These are phyloP conservation scores for Anisodus tanguticus DNA, from an alignment of 257 asterid genomes.

Conservation along the genomic window DNA sequence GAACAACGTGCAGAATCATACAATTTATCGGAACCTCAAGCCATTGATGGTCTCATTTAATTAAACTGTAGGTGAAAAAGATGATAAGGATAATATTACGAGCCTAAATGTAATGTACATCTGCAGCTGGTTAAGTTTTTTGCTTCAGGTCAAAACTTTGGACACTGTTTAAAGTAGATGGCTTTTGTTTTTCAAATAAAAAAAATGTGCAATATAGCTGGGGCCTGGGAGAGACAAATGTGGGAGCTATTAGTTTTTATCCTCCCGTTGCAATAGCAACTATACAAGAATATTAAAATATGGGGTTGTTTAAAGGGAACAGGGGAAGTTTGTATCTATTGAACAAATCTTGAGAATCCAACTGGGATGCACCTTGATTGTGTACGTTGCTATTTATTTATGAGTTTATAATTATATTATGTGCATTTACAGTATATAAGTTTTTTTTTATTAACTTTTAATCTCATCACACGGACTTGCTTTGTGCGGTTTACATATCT, in stretches of 20 bases:
- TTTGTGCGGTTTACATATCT: too few relatives aligned
- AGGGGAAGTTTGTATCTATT: neutral
- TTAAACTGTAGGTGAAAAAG: neutral
- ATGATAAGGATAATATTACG: neutral
- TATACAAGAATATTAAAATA: too few relatives aligned
- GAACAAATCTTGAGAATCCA: constrained; percentile 1
- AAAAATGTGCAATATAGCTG: neutral
- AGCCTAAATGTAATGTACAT: neutral
- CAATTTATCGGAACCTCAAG: constrained; percentile 1
- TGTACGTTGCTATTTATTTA: neutral
- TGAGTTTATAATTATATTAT: neutral
- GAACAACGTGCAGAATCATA: neutral
- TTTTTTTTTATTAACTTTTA: too few relatives aligned
- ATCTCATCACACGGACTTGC: too few relatives aligned
- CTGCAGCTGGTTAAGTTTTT: neutral
- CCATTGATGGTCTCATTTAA: neutral
- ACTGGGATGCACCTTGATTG: constrained; percentile 1
- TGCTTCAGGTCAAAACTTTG: neutral
- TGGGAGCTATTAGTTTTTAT: constrained; percentile 4
- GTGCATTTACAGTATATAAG: neutral
- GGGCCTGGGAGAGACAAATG: neutral
- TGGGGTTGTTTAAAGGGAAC: neutral
- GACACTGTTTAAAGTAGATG: neutral
- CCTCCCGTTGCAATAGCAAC: neutral
- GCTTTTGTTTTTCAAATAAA: neutral